Evolutionary conservation across 2,329 filamentous ascomycete genomes (phyloP).

Genomic region (Rachicladosporium sp.): DNA sequence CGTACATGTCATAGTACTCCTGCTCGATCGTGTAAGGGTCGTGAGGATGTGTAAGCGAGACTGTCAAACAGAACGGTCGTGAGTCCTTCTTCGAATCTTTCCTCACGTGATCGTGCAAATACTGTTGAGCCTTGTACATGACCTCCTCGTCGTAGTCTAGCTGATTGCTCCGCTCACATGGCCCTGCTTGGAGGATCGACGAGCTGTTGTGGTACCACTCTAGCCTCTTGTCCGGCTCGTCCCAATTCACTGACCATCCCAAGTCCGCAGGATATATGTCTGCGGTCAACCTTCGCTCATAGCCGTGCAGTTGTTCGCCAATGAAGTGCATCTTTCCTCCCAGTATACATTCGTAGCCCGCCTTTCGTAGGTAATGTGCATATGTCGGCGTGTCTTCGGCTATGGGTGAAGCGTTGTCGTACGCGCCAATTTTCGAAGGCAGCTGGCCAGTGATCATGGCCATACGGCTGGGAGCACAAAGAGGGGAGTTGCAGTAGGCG

Average conservation of each 20-base stretch:
- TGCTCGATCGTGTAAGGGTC: conserved; percentile 90
- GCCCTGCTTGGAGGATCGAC: conserved; percentile 79
- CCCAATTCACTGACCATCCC: conserved; percentile 93
- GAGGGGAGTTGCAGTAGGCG: conserved; percentile 85
- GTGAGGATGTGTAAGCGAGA: conserved; percentile 88
- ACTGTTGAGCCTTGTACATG: conserved; percentile 82
- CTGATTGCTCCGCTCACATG: conserved; percentile 85
- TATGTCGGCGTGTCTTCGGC: conserved; percentile 79
- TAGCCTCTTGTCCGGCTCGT: conserved; percentile 67
- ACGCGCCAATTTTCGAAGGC: conserved; percentile 82
- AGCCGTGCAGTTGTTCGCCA: conserved; percentile 86
- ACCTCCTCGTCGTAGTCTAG: conserved; percentile 94
- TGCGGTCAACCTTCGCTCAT: conserved; percentile 82
- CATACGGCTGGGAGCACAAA: conserved; percentile 87
- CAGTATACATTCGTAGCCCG: conserved; percentile 79
- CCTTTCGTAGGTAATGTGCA: conserved; percentile 74
- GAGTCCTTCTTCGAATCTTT: conserved; percentile 50
- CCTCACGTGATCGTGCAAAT: conserved; percentile 82
- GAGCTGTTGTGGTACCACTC: conserved; percentile 97
- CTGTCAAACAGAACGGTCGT: conserved; percentile 74
- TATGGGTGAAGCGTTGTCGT: conserved; percentile 81
- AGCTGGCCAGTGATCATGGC: conserved; percentile 88
- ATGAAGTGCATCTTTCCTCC: conserved; percentile 98
- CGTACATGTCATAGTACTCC: conserved; percentile 88
- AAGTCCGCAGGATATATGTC: conserved; percentile 94